phyloP scores from a whole-genome alignment of 176 grass and related monocot genomes.

The Luzula sylvatica region DNA sequence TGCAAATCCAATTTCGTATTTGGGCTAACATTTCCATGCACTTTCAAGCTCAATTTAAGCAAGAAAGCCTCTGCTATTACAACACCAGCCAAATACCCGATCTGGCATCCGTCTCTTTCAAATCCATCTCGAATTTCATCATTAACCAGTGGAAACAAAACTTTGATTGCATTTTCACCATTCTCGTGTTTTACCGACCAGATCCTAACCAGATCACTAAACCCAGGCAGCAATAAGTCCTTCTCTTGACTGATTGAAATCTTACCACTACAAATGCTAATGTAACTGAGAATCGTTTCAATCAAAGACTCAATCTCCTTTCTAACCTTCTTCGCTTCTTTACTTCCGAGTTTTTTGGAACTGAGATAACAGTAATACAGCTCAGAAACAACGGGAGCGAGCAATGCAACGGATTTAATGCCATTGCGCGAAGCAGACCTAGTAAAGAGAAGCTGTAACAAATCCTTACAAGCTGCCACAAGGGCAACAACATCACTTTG shows the following conservation, averaged over 20 bases:
- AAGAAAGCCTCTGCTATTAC: slow-evolving; percentile 75
- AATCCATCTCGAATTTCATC: slow-evolving; percentile 53
- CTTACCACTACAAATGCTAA: slow-evolving; percentile 73
- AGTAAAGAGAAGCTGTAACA: slow-evolving; percentile 64
- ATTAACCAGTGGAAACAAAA: slow-evolving; percentile 65
- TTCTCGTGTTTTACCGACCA: slow-evolving; percentile 60
- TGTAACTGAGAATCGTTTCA: slow-evolving; percentile 66
- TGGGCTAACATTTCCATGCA: slow-evolving; percentile 31
- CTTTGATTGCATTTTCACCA: slow-evolving; percentile 41
- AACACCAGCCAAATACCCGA: slow-evolving; percentile 61
- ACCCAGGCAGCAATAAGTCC: slow-evolving; percentile 39
- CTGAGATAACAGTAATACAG: slow-evolving; percentile 43
- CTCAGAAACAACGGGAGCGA: slow-evolving; percentile 72
- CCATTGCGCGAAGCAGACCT: slow-evolving; percentile 43
- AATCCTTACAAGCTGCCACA: slow-evolving; percentile 41
- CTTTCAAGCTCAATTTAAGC: slow-evolving; percentile 77
- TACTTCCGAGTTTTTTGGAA: slow-evolving; percentile 20
- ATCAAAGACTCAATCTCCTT: slow-evolving; percentile 58
- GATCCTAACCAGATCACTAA: slow-evolving; percentile 71
- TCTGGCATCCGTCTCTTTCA: slow-evolving; percentile 51
- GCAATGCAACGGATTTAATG: slow-evolving; percentile 68
- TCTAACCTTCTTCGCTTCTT: slow-evolving; percentile 40
- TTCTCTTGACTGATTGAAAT: slow-evolving; percentile 11
- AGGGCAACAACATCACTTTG: slow-evolving; percentile 15
- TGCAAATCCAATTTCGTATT: slow-evolving; percentile 38